Evolutionary conservation across 2,329 filamentous ascomycete species (phyloP), one percentile per base, ranked within the genome.

Genomic region (Orbilia ellipsospora): DNA sequence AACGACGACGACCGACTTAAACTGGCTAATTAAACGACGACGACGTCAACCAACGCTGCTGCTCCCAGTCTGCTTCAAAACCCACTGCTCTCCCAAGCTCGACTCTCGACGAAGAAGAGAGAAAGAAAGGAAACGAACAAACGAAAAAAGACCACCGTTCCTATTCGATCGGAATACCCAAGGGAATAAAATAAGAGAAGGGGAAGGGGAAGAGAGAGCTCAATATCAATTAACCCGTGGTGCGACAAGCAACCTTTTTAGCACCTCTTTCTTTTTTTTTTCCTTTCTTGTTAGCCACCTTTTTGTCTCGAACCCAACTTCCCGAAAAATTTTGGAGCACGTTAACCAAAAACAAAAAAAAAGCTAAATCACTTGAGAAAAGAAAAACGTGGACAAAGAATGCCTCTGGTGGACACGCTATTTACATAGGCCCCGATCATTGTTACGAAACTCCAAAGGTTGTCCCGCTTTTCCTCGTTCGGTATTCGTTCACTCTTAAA

Each of bases 71-170:
- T 52, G 20, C 26, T 50, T 68, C 62, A 55, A 36, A 48, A 48
- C 63, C 70, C 28, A 76, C 77, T 73, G 73, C 64, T 54, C 73
- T 74, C 73, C 73, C 60, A 50, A 45, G 64, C 70, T 63, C 63
- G 51, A 68, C 70, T 63, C 63, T 76, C 77, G 61, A 77, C 77
- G 61, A 77, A 72, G 59, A 68, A 77, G 77, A 72, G 69, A 65
- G 70, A 77, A 76, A 66, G 67, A 56, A 75, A 60, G 55, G 61
- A 55, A 61, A 74, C 62, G 31, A 65, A 61, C 16, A 55, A 70
- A 62, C 52, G 48, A 57, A 65, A 76, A 70, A 31, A 61, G 52
- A 57, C 59, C 36, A 52, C 54, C 55, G 63, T 65, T 55, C 52
- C 50, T 74, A 70, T 70, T 73, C 54, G 64, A 69, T 70, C 76